Conservation (phyloP, 2,329 filamentous ascomycete genomes). For the Diaporthe nobilis region DNA sequence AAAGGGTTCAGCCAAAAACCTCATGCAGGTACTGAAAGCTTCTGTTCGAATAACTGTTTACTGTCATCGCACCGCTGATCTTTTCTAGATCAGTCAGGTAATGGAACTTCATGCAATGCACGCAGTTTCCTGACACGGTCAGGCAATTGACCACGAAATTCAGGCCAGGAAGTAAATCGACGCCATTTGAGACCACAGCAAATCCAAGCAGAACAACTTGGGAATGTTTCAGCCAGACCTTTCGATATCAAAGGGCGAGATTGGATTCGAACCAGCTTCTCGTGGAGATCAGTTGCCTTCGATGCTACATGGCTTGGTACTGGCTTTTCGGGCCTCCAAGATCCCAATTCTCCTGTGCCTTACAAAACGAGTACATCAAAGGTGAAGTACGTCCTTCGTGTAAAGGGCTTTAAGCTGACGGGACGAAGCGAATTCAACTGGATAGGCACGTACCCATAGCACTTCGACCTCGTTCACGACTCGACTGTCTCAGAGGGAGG, state of each 20-base stretch:
- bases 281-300: background rate
- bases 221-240: background rate
- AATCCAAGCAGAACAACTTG: background rate
- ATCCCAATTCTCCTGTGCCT: background rate
- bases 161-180: background rate
- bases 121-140: background rate
- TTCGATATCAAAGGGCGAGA: background rate
- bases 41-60: rapidly evolving
- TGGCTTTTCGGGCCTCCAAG: background rate
- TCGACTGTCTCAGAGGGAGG: background rate
- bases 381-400: background rate
- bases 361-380: background rate
- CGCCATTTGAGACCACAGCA: background rate
- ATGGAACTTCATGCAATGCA: background rate
- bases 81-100: background rate
- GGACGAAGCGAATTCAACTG: background rate
- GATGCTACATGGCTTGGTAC: background rate
- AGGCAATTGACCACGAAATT: background rate
- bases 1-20: background rate
- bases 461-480: background rate
- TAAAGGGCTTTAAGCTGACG: background rate
- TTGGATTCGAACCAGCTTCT: no score
- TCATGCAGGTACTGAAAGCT: background rate
- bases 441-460: background rate
- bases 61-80: background rate